A percentile compares a stretch with the other conserved stretches of the same genome.
These are phyloP conservation scores for Keithomyces neogunnii DNA, from an alignment of 2,329 filamentous ascomycete species.

Conservation along the genomic window DNA sequence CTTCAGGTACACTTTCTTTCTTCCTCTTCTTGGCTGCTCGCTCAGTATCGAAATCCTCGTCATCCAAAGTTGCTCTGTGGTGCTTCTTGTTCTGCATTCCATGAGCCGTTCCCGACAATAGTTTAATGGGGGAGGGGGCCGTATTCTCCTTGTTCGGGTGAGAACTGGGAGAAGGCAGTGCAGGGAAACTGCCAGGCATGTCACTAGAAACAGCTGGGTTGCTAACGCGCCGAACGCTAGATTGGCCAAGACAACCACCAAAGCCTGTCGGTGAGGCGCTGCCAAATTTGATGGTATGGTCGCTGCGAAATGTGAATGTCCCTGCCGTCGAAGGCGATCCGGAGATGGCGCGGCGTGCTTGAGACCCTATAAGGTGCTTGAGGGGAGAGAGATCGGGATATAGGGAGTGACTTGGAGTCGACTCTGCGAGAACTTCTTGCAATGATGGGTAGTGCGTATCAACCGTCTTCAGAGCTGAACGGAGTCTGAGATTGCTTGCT, in stretches of 20 bases:
- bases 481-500: constrained; percentile 35
- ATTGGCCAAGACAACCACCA: constrained; percentile 48
- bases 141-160: constrained; percentile 49
- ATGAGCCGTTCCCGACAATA: constrained; percentile 44
- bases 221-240: constrained; percentile 52
- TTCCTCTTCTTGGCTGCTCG: constrained; percentile 53
- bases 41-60: constrained; percentile 42
- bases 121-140: constrained; percentile 25
- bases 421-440: constrained; percentile 17
- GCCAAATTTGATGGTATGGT: constrained; percentile 54
- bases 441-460: constrained; percentile 21
- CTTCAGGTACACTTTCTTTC: constrained; percentile 38
- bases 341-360: constrained; percentile 15
- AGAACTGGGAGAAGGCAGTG: constrained; percentile 18
- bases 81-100: constrained; percentile 61
- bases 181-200: constrained; percentile 51
- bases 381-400: constrained; percentile 47
- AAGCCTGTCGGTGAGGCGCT: constrained; percentile 41
- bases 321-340: constrained; percentile 38
- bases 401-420: constrained; percentile 26
- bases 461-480: constrained; percentile 18
- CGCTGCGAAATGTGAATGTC: constrained; percentile 57
- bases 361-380: constrained; percentile 21
- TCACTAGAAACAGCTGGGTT: constrained; percentile 35
- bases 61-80: constrained; percentile 47